phyloP scores from a whole-genome alignment of 768 basidiomycete genomes.

The Boletus rubroflammeus region DNA sequence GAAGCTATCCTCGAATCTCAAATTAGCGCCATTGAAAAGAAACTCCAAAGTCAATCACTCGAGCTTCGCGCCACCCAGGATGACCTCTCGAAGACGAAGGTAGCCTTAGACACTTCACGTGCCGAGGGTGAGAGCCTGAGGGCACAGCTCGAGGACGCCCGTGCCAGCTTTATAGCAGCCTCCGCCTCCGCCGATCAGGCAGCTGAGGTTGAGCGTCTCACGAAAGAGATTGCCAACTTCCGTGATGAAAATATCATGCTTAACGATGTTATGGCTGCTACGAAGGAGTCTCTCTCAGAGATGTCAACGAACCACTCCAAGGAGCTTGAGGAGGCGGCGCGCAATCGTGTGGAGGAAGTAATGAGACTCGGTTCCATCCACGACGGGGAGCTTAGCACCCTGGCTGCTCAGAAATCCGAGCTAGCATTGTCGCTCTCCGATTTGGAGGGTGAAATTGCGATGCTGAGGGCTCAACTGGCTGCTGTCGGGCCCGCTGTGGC shows the following conservation, averaged over 20 bases:
- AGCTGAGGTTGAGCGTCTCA: conserved; percentile 53
- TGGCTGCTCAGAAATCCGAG: conserved; percentile 61
- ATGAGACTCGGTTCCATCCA: conserved; percentile 56
- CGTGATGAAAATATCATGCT: conserved; percentile 68
- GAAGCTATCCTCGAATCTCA: conserved; percentile 55
- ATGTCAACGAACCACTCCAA: conserved; percentile 64
- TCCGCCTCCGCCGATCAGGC: conserved; percentile 46
- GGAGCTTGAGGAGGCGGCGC: conserved; percentile 76
- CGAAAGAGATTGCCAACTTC: conserved; percentile 53
- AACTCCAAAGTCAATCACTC: conserved; percentile 54
- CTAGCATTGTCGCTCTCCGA: conserved; percentile 64
- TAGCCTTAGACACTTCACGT: conserved; percentile 47
- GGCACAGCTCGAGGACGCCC: conserved; percentile 63
- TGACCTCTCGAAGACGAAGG: conserved; percentile 74
- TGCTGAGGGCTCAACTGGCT: conserved; percentile 50
- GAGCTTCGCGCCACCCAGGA: conserved; percentile 85
- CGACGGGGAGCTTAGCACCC: conserved; percentile 54
- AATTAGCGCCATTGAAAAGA: conserved; percentile 56
- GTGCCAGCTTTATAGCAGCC: conserved; percentile 40
- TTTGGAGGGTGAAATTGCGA: conserved; percentile 73
- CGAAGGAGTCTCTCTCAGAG: conserved; percentile 66
- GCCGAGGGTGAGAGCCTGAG: conserved; percentile 55
- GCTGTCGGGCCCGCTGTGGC: conserved; percentile 44
- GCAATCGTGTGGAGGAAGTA: conserved; percentile 65
- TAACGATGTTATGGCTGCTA: conserved; percentile 63